phyloP scores from a whole-genome alignment of 1,139 yeast genomes.

The Candida neerlandica region DNA sequence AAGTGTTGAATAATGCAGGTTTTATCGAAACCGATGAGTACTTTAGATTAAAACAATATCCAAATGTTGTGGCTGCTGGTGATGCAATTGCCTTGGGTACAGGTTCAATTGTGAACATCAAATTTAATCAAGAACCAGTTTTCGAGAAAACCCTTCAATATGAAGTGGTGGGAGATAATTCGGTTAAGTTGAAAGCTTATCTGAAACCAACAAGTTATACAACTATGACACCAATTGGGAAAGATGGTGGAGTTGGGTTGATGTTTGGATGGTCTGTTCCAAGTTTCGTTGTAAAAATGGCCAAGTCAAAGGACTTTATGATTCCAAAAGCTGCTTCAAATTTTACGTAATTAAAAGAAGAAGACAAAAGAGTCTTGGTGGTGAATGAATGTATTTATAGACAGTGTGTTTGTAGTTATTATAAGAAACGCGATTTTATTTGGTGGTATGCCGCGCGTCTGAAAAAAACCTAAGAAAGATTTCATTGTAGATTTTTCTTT shows the following conservation, averaged over 20 bases:
- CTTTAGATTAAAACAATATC: conserved; percentile 25
- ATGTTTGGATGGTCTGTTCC: conserved; percentile 32
- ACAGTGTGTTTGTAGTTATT: background rate
- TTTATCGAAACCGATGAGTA: conserved; percentile 28
- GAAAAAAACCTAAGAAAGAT: too few species aligned
- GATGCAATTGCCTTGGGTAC: conserved; percentile 30
- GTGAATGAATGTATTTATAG: background rate
- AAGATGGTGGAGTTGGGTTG: conserved; percentile 39
- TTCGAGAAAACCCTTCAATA: conserved; percentile 20
- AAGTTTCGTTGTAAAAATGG: conserved; percentile 27
- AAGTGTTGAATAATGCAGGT: conserved; percentile 22
- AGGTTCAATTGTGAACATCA: conserved; percentile 28
- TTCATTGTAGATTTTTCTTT: too few species aligned
- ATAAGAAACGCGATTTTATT: background rate
- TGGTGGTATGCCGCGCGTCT: too few species aligned
- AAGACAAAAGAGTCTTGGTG: too few species aligned
- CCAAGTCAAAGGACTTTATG: conserved; percentile 29
- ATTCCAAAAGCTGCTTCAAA: conserved; percentile 18
- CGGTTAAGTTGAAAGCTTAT: conserved; percentile 18
- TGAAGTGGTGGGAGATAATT: conserved; percentile 20
- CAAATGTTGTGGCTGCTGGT: conserved; percentile 35
- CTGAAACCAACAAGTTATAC: conserved; percentile 13
- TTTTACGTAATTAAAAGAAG: conserved; percentile 9
- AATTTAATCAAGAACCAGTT: conserved; percentile 24
- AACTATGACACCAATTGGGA: conserved; percentile 35